A percentile compares a stretch with the other conserved stretches of the same genome.
Evolutionary conservation across 306 rosid species (phyloP).

Genomic region (Benincasa hispida): DNA sequence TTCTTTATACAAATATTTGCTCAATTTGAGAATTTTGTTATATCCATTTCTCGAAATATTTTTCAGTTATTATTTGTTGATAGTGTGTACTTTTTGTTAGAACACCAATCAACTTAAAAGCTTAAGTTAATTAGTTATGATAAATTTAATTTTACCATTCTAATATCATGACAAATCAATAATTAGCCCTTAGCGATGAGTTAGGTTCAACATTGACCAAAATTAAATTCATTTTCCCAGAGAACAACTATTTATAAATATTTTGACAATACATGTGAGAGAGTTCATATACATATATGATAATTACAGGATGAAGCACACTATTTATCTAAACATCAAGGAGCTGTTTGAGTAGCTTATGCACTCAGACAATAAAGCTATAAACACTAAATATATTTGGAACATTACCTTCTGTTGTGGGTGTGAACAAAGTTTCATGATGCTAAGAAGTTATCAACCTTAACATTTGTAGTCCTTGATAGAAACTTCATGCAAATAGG

Average conservation of each 20-base stretch:
- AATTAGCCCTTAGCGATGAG: too few species aligned
- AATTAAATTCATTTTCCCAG: background rate
- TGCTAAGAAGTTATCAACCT: background rate
- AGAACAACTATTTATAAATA: background rate
- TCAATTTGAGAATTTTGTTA: too few species aligned
- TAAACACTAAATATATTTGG: background rate
- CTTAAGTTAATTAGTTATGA: too few species aligned
- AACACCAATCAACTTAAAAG: too few species aligned
- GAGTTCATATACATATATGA: background rate
- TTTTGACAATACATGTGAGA: background rate
- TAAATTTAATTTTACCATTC: too few species aligned
- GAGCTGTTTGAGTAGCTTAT: background rate
- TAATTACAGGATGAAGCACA: background rate
- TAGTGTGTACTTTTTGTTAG: too few species aligned
- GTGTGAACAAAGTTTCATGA: background rate
- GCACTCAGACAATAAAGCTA: background rate
- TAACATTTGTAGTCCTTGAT: background rate
- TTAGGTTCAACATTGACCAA: background rate
- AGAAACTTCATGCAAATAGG: slow-evolving; percentile 16
- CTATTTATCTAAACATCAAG: background rate
- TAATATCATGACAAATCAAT: too few species aligned
- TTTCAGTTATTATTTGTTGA: too few species aligned
- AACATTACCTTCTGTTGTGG: background rate
- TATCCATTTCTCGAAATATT: too few species aligned
- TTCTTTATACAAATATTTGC: too few species aligned